Base-by-base conservation (phyloP, 768 basidiomycete genomes). In the Tulasnella sp. region DNA sequence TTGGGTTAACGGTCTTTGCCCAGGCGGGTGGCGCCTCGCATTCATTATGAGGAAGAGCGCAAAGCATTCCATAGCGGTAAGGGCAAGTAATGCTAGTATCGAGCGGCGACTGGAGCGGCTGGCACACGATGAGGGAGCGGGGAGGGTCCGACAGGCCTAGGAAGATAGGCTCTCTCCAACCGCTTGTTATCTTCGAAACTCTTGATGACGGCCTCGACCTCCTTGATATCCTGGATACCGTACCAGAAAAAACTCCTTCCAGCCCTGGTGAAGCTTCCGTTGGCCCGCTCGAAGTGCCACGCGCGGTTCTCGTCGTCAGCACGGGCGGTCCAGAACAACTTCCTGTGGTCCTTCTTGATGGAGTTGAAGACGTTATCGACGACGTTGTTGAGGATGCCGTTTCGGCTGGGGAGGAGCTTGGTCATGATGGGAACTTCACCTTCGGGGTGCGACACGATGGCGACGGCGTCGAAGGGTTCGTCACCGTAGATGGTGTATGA, bases 271-370 rank as follows among this genome's bases (percentile, higher is more conserved):
- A 99, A 99, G 86, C 94, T 96, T 0, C 98, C 98, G 83, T 99
- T 97, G 0, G 98, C 96, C 79, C 96, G 92, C 88, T 99, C 97
- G 84, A 98, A 99, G 87, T 99, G 97, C 98, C 98, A 99, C 4
- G 93, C 91, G 58, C 97, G 92, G 87, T 98, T 97, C 87, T 99
- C 97, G 85, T 99, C 97, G 82, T 98, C 96, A 5, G 93, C 93
- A 83, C 93, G 94, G 0, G 96, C 93, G n/a, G 97, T 98, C 98
- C 98, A 99, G 90, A 99, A 98, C 58, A 99, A 90, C 80, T 91
- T 91, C 82, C 92, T 91, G 87, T 98, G 94, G 85, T 99, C 96
- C 88, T 96, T 97, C 87, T 93, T 94, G 89, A 99, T 92, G n/a
- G 96, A 92, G 84, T 91, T 94, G 89, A 97, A 99, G 54, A 99